Evolutionary conservation across 192 early-diverging fungal species (phyloP).

Genomic region (Coemansia sp.): DNA sequence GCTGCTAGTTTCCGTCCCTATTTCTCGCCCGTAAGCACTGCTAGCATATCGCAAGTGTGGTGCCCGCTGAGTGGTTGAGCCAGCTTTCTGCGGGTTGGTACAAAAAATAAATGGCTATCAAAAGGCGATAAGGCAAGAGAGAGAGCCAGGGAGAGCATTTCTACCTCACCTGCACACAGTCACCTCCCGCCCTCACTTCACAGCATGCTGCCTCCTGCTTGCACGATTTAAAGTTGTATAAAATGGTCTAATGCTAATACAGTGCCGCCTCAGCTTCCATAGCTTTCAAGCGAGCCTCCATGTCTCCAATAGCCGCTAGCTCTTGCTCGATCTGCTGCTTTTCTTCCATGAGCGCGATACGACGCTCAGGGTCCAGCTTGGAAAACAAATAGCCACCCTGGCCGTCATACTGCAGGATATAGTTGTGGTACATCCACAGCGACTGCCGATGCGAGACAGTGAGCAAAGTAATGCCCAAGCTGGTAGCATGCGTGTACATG

Average conservation of each 20-base stretch:
- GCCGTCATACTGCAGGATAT: constrained; percentile 92
- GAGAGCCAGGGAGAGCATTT: too few relatives aligned
- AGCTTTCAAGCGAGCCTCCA: constrained; percentile 39
- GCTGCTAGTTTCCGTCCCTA: too few relatives aligned
- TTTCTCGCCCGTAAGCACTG: too few relatives aligned
- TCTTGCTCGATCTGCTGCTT: constrained; percentile 71
- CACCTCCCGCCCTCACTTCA: too few relatives aligned
- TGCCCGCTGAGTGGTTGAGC: too few relatives aligned
- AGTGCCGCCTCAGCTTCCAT: constrained; percentile 27
- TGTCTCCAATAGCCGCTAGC: constrained; percentile 30
- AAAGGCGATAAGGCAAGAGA: too few relatives aligned
- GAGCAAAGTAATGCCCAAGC: constrained; percentile 84
- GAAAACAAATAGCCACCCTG: constrained; percentile 95
- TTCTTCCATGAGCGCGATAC: constrained; percentile 88
- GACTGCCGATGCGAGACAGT: constrained; percentile 95
- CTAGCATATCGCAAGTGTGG: too few relatives aligned
- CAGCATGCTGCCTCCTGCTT: too few relatives aligned
- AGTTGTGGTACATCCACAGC: constrained; percentile 97
- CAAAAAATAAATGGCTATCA: too few relatives aligned
- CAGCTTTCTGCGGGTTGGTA: too few relatives aligned
- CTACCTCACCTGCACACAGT: too few relatives aligned
- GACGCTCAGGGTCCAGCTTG: constrained; percentile 80
- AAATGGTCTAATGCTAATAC: constrained; percentile 5
- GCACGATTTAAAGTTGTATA: not conserved
- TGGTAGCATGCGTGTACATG: constrained; percentile 81